These are phyloP conservation scores for Trypanosoma avium DNA, from an alignment of 208 protist species.

Conservation along the genomic window DNA sequence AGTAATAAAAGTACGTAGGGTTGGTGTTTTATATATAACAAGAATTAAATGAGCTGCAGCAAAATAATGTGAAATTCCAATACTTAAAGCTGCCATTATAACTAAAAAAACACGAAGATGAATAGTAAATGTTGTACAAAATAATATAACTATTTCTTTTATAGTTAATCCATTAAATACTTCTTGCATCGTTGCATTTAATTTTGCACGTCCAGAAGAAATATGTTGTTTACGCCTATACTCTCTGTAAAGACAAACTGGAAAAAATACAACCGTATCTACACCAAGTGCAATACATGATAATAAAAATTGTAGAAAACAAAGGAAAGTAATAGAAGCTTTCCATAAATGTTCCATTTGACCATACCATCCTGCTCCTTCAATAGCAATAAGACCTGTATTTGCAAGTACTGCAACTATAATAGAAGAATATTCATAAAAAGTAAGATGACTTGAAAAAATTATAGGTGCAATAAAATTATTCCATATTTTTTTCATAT, in stretches of 20 bases:
- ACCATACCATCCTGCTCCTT: conserved; percentile 25
- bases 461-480: conserved; percentile 44
- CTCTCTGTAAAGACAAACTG: conserved; percentile 50
- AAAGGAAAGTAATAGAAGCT: conserved; percentile 30
- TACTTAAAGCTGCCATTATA: conserved; percentile 57
- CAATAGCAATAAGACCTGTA: conserved; percentile 43
- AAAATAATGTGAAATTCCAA: conserved; percentile 64
- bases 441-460: conserved; percentile 44
- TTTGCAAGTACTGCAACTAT: conserved; percentile 58
- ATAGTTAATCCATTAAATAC: conserved; percentile 48
- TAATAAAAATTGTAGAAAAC: conserved; percentile 49
- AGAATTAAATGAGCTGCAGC: conserved; percentile 73
- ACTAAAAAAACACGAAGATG: conserved; percentile 59
- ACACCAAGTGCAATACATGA: conserved; percentile 47
- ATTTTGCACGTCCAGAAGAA: conserved; percentile 29
- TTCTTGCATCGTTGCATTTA: conserved; percentile 51
- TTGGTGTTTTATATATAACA: conserved; percentile 71
- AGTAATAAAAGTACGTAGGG: conserved; percentile 67
- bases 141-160: conserved; percentile 39
- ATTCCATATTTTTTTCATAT: conserved; percentile 45
- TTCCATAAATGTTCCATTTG: conserved; percentile 2
- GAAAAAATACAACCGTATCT: conserved; percentile 52
- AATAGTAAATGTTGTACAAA: conserved; percentile 45
- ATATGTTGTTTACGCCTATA: conserved; percentile 66
- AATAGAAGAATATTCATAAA: conserved; percentile 66